Evolutionary conservation across 192 early-diverging fungal species (phyloP).

Genomic region (Coemansia sp.): DNA sequence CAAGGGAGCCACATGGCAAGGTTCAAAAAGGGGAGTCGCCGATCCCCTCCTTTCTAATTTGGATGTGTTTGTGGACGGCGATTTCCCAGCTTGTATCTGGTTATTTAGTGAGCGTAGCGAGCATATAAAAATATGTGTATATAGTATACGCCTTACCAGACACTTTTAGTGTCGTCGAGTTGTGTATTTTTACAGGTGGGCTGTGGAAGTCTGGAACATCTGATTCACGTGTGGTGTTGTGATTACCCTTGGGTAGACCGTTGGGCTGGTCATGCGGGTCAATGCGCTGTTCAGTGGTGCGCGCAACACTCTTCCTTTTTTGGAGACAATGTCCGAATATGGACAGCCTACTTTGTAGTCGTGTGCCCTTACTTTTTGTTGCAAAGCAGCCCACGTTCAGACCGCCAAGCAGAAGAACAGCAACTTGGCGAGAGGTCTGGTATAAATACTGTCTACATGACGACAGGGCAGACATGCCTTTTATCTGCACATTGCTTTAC

Average conservation of each 20-base stretch:
- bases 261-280: too few relatives aligned
- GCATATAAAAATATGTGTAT: too few relatives aligned
- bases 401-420: neutral
- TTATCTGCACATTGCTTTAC: neutral
- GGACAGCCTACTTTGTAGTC: neutral
- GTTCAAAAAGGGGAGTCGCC: neutral
- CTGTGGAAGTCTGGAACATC: too few relatives aligned
- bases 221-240: too few relatives aligned
- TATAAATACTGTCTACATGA: neutral
- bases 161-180: too few relatives aligned
- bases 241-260: too few relatives aligned
- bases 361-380: neutral
- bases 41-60: conserved; percentile 3
- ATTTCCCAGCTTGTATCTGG: neutral
- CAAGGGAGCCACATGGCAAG: neutral
- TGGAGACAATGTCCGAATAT: neutral
- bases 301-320: neutral
- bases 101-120: too few relatives aligned
- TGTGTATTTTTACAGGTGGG: too few relatives aligned
- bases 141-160: too few relatives aligned
- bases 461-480: neutral
- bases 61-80: neutral
- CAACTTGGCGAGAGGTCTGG: neutral
- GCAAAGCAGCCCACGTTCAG: neutral
- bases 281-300: too few relatives aligned